These are phyloP conservation scores for Quercus phellos DNA, from an alignment of 331 rosid species.

Conservation along the genomic window DNA sequence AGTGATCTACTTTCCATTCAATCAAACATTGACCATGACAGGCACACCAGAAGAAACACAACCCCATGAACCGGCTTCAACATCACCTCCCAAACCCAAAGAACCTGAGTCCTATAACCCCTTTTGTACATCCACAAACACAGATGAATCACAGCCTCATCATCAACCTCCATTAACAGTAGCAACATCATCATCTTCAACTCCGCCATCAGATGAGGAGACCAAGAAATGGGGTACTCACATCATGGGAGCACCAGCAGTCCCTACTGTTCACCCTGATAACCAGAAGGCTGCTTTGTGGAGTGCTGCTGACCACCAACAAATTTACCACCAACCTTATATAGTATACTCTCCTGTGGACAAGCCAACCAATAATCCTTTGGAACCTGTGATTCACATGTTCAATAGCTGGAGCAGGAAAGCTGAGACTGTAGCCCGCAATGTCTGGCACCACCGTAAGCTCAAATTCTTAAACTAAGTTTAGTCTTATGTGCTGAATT, in stretches of 20 bases:
- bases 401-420: slow-evolving; percentile 72
- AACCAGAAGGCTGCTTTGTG: slow-evolving; percentile 8
- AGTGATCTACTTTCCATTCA: not conserved
- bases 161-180: not conserved
- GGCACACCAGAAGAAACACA: slow-evolving; percentile 4
- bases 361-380: slow-evolving; percentile 39
- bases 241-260: slow-evolving; percentile 7
- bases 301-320: not conserved
- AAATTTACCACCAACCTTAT: slow-evolving; percentile 21
- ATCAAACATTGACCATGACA: slow-evolving; percentile 6
- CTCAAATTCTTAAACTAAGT: not conserved
- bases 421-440: slow-evolving; percentile 69
- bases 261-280: not conserved
- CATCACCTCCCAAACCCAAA: not conserved
- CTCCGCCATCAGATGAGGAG: not conserved
- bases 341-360: slow-evolving; percentile 41
- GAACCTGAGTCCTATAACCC: not conserved
- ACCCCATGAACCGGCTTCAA: not conserved
- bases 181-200: not conserved
- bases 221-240: slow-evolving; percentile 11
- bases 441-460: slow-evolving; percentile 85
- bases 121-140: not conserved
- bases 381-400: slow-evolving; percentile 51
- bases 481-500: no score
- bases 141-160: not conserved